Conservation (phyloP, 352 stramenopile genomes). For the Globisporangium acanthophoron region DNA sequence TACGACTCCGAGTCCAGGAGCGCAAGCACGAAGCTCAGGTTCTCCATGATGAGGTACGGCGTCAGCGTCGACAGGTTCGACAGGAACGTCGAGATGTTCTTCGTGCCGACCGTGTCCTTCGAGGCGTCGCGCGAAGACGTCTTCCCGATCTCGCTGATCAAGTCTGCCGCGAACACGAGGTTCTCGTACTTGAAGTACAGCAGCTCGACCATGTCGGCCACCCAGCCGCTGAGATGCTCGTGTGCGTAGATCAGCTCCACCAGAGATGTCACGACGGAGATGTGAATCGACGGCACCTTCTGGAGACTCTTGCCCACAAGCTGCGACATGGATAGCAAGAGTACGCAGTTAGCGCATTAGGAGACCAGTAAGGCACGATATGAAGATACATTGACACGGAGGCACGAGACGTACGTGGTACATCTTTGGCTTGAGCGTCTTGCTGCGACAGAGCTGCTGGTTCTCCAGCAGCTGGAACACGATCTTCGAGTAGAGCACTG, state of each 20-base stretch:
- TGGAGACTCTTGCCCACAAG: slow-evolving; percentile 53
- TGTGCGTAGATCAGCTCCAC: slow-evolving; percentile 73
- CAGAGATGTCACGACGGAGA: slow-evolving; percentile 62
- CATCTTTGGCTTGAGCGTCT: slow-evolving; percentile 55
- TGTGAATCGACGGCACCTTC: slow-evolving; percentile 59
- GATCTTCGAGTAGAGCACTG: slow-evolving; percentile 64
- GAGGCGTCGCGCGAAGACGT: slow-evolving; percentile 64
- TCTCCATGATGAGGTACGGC: slow-evolving; percentile 64
- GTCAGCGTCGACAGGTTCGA: slow-evolving; percentile 55
- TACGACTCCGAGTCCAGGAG: slow-evolving; percentile 77
- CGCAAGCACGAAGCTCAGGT: slow-evolving; percentile 70
- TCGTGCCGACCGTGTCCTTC: slow-evolving; percentile 64
- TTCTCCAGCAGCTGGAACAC: slow-evolving; percentile 68
- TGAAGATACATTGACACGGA: too few species aligned
- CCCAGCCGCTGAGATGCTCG: slow-evolving; percentile 51
- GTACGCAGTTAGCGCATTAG: background rate
- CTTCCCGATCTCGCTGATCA: slow-evolving; percentile 74
- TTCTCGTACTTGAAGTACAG: slow-evolving; percentile 62
- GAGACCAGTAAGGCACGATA: background rate
- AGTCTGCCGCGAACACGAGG: slow-evolving; percentile 50
- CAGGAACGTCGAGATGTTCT: slow-evolving; percentile 73
- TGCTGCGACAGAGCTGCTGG: slow-evolving; percentile 49
- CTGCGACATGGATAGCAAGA: slow-evolving; percentile 13
- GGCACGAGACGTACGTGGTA: slow-evolving; percentile 39
- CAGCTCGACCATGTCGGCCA: slow-evolving; percentile 59